A percentile compares a stretch with the other conserved stretches of the same genome.
Conservation (phyloP, 306 rosid species). For the Cicer chorassanicum region DNA sequence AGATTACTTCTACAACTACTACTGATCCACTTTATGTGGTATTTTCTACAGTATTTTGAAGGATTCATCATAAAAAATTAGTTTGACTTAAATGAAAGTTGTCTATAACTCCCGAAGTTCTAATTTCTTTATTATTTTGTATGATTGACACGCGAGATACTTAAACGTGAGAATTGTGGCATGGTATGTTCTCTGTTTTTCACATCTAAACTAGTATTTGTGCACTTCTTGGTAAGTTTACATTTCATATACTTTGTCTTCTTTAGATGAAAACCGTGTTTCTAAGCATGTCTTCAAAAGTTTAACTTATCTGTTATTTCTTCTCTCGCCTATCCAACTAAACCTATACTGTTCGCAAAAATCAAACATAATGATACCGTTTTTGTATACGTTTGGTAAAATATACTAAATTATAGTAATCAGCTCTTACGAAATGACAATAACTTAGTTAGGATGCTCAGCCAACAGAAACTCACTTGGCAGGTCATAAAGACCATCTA, state of each 20-base stretch:
- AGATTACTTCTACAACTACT: constrained; percentile 35
- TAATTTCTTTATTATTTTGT: neutral
- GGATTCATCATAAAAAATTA: constrained; percentile 13
- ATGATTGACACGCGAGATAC: neutral
- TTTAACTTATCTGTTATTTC: neutral
- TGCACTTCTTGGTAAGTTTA: neutral
- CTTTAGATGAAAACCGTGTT: neutral
- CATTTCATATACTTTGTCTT: neutral
- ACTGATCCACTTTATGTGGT: constrained; percentile 26
- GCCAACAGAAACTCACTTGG: constrained; percentile 72
- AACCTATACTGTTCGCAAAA: neutral
- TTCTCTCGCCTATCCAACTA: constrained; percentile 20
- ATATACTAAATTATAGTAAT: neutral
- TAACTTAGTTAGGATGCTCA: constrained; percentile 20
- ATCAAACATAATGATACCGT: neutral
- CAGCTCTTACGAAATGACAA: neutral
- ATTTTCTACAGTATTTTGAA: constrained; percentile 39
- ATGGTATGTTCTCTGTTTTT: neutral
- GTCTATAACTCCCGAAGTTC: neutral
- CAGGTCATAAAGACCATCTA: constrained; percentile 86
- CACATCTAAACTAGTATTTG: neutral
- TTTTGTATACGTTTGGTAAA: neutral
- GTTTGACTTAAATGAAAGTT: constrained; percentile 3
- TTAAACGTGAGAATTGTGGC: neutral
- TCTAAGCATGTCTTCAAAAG: neutral